Conservation (phyloP, 2,329 filamentous ascomycete genomes). For the Cadophora malorum region DNA sequence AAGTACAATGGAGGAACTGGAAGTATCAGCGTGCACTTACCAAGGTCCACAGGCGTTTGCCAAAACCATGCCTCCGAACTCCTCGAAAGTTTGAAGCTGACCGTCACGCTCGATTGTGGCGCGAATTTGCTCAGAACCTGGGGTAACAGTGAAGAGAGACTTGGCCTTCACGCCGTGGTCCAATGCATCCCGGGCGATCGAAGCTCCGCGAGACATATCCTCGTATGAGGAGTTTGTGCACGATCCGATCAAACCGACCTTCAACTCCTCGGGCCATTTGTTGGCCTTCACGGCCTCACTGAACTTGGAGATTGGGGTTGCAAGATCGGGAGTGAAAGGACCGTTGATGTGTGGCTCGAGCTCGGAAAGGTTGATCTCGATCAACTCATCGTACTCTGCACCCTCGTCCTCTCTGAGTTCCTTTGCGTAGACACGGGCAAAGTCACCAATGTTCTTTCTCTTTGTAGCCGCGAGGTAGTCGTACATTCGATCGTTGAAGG, state of each 20-base stretch:
- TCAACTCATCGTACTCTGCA: conserved; percentile 92
- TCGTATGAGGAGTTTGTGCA: conserved; percentile 91
- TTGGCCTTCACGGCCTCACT: conserved; percentile 92
- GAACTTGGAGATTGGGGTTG: conserved; percentile 97
- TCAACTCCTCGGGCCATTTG: conserved; percentile 94
- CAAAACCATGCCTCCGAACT: conserved; percentile 92
- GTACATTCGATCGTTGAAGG: conserved; percentile 98
- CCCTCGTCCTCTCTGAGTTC: conserved; percentile 89
- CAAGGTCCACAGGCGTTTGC: conserved; percentile 95
- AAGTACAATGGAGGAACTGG: not conserved
- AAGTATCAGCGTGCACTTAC: no score
- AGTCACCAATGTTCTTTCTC: conserved; percentile 89
- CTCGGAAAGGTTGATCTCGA: conserved; percentile 93
- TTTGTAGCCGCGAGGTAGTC: conserved; percentile 94
- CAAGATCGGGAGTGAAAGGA: conserved; percentile 97
- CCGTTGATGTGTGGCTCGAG: conserved; percentile 99
- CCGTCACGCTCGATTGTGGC: conserved; percentile 88
- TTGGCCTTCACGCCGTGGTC: conserved; percentile 94
- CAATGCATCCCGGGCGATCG: conserved; percentile 89
- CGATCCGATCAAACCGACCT: conserved; percentile 95
- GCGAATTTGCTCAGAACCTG: conserved; percentile 95
- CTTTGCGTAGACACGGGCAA: conserved; percentile 80
- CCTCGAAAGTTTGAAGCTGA: conserved; percentile 92
- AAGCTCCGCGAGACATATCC: conserved; percentile 93
- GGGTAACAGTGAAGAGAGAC: conserved; percentile 91